Base-by-base conservation (phyloP, 371 early-diverging fungal genomes). In the Mortierella sp. region DNA sequence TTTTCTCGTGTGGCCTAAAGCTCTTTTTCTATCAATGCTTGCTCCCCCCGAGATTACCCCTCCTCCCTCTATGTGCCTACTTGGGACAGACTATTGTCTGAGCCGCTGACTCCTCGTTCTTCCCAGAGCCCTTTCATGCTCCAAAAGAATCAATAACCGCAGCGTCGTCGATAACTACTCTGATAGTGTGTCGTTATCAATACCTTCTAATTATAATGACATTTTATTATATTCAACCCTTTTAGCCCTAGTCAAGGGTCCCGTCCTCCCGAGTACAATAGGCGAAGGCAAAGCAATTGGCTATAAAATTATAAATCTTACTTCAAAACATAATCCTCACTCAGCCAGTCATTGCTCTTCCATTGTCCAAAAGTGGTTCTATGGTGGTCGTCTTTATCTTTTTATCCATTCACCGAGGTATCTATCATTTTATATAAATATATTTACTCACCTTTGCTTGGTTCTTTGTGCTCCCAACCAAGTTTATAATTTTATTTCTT, bases 21-120 rank as follows among this genome's bases (percentile, higher is more conserved):
- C 63, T 53, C 64, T 70, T 70, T 70, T 70, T 70, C 70, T 70
- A 70, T 70, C 70, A 70, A 63, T 63, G 49, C 47, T 22, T 49
- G 40, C 22, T 32, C 37, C 53, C 69, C 64, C 70, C 70, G 70
- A 70, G 70, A 70, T 70, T 63, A 56, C 64, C 70, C 70, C 64
- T 42, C 12, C 54, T 29, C 26, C 40, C 17, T 15, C 10, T 28
- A 37, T 37, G 40, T 37, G 40, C 17, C 6, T 53, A 15, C 53
- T 53, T 53, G 53, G 53, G 53, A 53, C 34, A 34, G 34, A 32
- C 34, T 8, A 57, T 57, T 31, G 34, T 57, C 13, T 26, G 28
- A 35, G 58, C 35, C 28, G 17, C 53, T 53, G 9, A 28, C 53
- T 47, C 47, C 47, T 53, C 53, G 28, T 23, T 53, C 53, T 53